Percentiles rank a stretch among this genome's conserved stretches.
phyloP scores from a whole-genome alignment of 495 filamentous ascomycete genomes.

The Lophiostoma macrostomum region DNA sequence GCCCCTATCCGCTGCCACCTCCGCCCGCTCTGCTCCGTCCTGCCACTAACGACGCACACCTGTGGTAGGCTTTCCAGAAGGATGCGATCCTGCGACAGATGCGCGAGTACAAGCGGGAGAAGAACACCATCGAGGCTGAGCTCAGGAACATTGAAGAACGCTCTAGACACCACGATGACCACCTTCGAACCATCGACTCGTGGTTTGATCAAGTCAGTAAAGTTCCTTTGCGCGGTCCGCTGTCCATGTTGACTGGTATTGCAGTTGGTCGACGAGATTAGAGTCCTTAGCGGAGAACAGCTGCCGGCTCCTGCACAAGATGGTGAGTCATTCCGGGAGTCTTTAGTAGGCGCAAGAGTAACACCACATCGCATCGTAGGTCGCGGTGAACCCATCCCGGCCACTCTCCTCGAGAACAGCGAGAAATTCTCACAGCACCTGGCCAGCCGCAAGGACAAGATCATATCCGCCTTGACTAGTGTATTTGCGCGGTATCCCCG shows the following conservation, averaged over 20 bases:
- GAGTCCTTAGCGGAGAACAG: slow-evolving; percentile 57
- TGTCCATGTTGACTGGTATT: slow-evolving; percentile 12
- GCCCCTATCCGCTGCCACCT: slow-evolving; percentile 34
- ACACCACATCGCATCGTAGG: slow-evolving; percentile 27
- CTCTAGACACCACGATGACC: slow-evolving; percentile 79
- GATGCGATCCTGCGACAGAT: slow-evolving; percentile 97
- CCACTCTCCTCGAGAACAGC: slow-evolving; percentile 59
- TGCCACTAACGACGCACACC: slow-evolving; percentile 10
- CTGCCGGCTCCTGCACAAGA: slow-evolving; percentile 40
- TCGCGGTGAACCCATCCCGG: slow-evolving; percentile 48
- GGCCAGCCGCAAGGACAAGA: slow-evolving; percentile 56
- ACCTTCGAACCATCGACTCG: slow-evolving; percentile 79
- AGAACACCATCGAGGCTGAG: slow-evolving; percentile 68
- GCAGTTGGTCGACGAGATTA: slow-evolving; percentile 83
- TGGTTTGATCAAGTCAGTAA: slow-evolving; percentile 83
- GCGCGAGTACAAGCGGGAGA: slow-evolving; percentile 93
- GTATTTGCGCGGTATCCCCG: slow-evolving; percentile 49
- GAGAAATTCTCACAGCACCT: slow-evolving; percentile 78
- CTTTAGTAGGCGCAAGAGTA: slow-evolving; percentile 37
- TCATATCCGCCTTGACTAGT: slow-evolving; percentile 57
- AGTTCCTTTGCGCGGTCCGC: neutral
- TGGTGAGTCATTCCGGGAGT: neutral
- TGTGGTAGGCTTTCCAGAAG: slow-evolving; percentile 87
- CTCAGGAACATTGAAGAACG: slow-evolving; percentile 72
- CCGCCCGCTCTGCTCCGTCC: slow-evolving; percentile 21